A percentile compares a stretch with the other conserved stretches of the same genome.
phyloP scores from a whole-genome alignment of 2,329 filamentous ascomycete genomes.

The Apiospora sp. region DNA sequence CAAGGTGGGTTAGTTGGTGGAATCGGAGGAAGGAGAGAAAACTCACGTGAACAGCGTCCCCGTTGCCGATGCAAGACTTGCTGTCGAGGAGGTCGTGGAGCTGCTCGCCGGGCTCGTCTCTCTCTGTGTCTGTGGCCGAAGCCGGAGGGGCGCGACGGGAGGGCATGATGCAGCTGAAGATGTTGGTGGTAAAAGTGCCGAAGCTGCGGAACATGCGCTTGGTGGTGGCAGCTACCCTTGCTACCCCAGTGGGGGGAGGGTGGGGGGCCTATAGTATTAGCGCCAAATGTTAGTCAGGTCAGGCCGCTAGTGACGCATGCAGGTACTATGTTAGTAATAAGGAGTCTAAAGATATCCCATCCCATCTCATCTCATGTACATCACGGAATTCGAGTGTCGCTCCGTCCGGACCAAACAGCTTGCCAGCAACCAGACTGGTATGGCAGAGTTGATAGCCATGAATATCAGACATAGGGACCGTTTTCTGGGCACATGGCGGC shows the following conservation, averaged over 20 bases:
- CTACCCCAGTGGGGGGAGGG: neutral
- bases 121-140: neutral
- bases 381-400: neutral
- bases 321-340: neutral
- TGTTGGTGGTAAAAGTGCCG: neutral
- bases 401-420: neutral
- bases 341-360: neutral
- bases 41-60: constrained; percentile 9
- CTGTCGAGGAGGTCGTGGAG: neutral
- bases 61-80: neutral
- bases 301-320: neutral
- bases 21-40: neutral
- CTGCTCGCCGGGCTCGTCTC: neutral
- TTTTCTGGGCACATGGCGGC: neutral
- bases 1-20: neutral
- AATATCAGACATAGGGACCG: neutral
- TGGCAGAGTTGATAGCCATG: neutral
- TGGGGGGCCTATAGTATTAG: neutral
- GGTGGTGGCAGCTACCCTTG: constrained; percentile 12
- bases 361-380: neutral
- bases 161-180: constrained; percentile 10
- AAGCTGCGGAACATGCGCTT: neutral
- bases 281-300: neutral
- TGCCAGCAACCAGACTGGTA: neutral
- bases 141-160: neutral